Evolutionary conservation across 2,329 filamentous ascomycete species (phyloP), one percentile per base, ranked within the genome.

Genomic region (Penicillium sclerotigenum): DNA sequence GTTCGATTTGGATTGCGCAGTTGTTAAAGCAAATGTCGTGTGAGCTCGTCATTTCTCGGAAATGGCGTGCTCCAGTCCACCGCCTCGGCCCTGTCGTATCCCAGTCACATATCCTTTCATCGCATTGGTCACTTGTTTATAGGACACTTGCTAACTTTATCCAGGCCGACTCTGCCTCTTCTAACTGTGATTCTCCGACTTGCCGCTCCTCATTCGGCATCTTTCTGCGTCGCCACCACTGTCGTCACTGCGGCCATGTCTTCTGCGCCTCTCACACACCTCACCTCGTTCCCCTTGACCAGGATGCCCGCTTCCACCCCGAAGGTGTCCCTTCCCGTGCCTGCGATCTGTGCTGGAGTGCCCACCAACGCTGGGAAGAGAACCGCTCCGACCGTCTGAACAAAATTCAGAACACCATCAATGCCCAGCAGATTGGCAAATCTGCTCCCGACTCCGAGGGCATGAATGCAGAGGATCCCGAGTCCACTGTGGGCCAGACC

Each of bases 201-300:
- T 87, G 85, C 71, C 78, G 80, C 47, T 79, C 79, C 40, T 77
- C 79, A 20, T 87, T 87, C 67, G 80, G 81, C 42, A 77, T 86
- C 66, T 84, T 85, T 72, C 77, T 81, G 48, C 83, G 85, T 48
- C 83, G 84, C 56, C 85, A 87, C 66, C 85, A 87, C 72, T 87
- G 85, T 71, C 82, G 85, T 56, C 84, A 85, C 64, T 87, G 85
- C 63, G 85, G 85, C 41, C 81, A 85, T 64, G 81, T 87, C 65
- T 87, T 86, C 68, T 87, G 85, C 73, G 79, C 80, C 57, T 76
- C 79, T 33, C 84, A 87, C 73, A 81, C 81, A 47, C 75, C 78
- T 43, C 77, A 81, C 65, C 72, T 75, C 47, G 81, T 87, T 11
- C 82, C 81, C 8, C 81, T 87, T 16, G 83, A 87, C 65, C 85